phyloP scores from a whole-genome alignment of 495 filamentous ascomycete genomes.

The Amniculicola lignicola region DNA sequence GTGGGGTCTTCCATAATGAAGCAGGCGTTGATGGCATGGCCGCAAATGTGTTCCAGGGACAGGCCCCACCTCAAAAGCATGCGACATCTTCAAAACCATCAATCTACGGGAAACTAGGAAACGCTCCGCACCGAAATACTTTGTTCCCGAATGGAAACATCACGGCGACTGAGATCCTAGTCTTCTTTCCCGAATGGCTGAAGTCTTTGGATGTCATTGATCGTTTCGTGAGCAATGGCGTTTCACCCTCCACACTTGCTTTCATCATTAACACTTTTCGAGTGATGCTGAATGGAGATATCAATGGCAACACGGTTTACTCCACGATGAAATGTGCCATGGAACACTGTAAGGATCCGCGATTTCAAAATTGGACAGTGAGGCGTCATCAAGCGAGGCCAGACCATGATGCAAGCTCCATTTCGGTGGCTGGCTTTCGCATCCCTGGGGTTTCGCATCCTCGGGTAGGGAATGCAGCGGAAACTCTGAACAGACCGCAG shows the following conservation, averaged over 20 bases:
- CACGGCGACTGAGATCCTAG: constrained; percentile 12
- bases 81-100: too few relatives aligned
- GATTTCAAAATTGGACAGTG: neutral
- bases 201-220: constrained; percentile 22
- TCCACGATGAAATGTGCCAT: constrained; percentile 11
- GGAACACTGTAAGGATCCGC: neutral
- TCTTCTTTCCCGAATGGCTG: constrained; percentile 17
- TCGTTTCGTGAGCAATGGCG: constrained; percentile 14
- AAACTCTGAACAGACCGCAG: neutral
- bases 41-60: too few relatives aligned
- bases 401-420: neutral
- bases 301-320: neutral
- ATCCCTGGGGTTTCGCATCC: constrained; percentile 10
- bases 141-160: constrained; percentile 19
- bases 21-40: too few relatives aligned
- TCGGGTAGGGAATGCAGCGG: neutral
- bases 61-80: too few relatives aligned
- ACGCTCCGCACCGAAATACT: constrained; percentile 12
- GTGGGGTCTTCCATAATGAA: too few relatives aligned
- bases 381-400: neutral
- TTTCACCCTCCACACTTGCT: neutral
- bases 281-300: neutral
- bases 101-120: constrained; percentile 2
- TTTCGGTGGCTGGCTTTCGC: constrained; percentile 5
- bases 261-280: constrained; percentile 17